Evolutionary conservation across 1,139 yeast genomes (phyloP).

Genomic region (Geotrichum siamense): DNA sequence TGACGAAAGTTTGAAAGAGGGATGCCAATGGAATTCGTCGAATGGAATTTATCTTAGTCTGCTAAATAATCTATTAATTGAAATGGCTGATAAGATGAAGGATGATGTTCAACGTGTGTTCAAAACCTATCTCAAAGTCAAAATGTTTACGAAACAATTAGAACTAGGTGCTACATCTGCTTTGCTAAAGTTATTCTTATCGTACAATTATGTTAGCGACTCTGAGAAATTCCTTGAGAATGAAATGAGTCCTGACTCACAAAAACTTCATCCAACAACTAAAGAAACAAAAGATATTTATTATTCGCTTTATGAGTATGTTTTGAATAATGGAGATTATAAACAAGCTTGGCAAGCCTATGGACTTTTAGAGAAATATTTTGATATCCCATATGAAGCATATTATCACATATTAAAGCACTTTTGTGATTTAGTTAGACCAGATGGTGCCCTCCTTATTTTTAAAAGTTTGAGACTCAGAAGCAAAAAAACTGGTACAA

Average conservation of each 20-base stretch:
- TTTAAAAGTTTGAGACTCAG: constrained; percentile 57
- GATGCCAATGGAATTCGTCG: constrained; percentile 42
- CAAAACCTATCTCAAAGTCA: constrained; percentile 34
- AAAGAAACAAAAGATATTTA: constrained; percentile 29
- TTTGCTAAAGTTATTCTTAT: constrained; percentile 43
- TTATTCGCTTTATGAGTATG: constrained; percentile 43
- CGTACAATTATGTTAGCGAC: constrained; percentile 48
- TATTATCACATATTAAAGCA: constrained; percentile 55
- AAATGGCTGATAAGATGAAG: constrained; percentile 23
- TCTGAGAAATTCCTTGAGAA: constrained; percentile 51
- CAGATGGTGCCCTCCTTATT: constrained; percentile 57
- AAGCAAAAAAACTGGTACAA: constrained; percentile 50
- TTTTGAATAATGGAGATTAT: constrained; percentile 36
- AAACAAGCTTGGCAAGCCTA: constrained; percentile 61
- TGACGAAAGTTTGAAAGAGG: constrained; percentile 35
- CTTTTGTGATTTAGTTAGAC: constrained; percentile 51
- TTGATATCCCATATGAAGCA: constrained; percentile 52
- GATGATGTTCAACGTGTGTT: constrained; percentile 28
- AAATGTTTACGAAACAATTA: constrained; percentile 37
- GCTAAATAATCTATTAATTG: constrained; percentile 33
- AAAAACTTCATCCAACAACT: constrained; percentile 29
- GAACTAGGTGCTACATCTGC: constrained; percentile 43
- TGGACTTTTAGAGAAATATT: constrained; percentile 51
- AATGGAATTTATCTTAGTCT: constrained; percentile 31
- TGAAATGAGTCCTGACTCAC: constrained; percentile 45